Conservation (phyloP, 768 basidiomycete genomes). For the Leccinum subgranulosum region DNA sequence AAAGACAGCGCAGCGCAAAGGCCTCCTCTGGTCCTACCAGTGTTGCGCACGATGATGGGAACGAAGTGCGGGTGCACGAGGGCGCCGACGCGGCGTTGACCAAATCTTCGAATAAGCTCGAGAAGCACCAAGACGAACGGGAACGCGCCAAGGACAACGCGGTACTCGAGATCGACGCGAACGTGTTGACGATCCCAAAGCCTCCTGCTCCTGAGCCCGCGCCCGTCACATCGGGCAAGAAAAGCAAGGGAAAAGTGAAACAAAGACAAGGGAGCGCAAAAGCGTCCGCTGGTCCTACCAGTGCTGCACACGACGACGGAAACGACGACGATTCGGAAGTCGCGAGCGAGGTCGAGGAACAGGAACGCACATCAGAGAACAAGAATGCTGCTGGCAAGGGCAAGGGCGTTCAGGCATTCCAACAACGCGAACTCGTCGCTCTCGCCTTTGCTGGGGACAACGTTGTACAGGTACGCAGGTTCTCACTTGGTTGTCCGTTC, state of each 20-base stretch:
- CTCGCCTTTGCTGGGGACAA: constrained; percentile 97
- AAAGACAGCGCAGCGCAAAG: not conserved
- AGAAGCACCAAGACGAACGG: constrained; percentile 55
- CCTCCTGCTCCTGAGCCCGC: constrained; percentile 1
- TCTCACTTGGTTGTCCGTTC: too few species aligned
- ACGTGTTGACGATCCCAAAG: constrained; percentile 18
- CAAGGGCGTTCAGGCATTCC: constrained; percentile 59
- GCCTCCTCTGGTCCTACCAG: constrained; percentile 7
- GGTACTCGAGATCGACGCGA: constrained; percentile 64
- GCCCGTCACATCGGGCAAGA: not conserved
- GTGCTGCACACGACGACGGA: not conserved
- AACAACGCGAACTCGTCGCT: constrained; percentile 90
- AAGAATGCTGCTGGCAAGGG: constrained; percentile 36
- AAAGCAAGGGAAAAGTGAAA: constrained; percentile 17
- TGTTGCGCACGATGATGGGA: not conserved
- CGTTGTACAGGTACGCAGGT: constrained; percentile 71
- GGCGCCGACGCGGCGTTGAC: constrained; percentile 50
- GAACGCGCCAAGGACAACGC: constrained; percentile 71
- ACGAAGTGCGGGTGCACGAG: constrained; percentile 53
- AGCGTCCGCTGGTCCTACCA: constrained; percentile 8
- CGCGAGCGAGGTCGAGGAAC: constrained; percentile 69
- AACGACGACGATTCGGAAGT: constrained; percentile 47
- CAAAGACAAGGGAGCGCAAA: not conserved
- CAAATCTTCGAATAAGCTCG: constrained; percentile 72
- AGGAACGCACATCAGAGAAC: constrained; percentile 49